A percentile compares a stretch with the other conserved stretches of the same genome.
phyloP scores from a whole-genome alignment of 2,329 filamentous ascomycete genomes.

The Talaromyces funiculosus region DNA sequence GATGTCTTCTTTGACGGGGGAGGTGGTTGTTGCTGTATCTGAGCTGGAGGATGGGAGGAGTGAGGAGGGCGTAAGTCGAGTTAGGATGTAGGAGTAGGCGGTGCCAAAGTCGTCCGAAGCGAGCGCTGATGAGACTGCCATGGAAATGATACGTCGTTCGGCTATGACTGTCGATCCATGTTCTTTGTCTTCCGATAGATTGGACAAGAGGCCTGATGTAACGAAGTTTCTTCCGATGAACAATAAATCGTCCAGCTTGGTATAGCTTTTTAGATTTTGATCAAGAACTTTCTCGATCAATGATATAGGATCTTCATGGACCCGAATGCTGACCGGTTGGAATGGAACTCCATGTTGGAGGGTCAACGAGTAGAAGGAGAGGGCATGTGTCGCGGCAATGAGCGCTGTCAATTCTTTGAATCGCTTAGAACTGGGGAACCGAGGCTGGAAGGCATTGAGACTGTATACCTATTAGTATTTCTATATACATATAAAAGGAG shows the following conservation, averaged over 20 bases:
- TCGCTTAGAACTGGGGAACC: conserved; percentile 36
- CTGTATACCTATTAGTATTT: conserved; percentile 20
- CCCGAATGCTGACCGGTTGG: conserved; percentile 61
- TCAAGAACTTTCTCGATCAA: conserved; percentile 56
- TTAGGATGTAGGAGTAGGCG: conserved; percentile 62
- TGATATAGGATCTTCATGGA: conserved; percentile 54
- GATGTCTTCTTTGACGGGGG: conserved; percentile 47
- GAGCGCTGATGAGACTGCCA: conserved; percentile 43
- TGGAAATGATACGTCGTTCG: conserved; percentile 42
- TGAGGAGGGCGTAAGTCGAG: conserved; percentile 44
- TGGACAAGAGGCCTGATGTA: conserved; percentile 35
- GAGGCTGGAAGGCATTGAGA: conserved; percentile 38
- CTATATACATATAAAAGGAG: background rate
- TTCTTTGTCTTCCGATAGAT: conserved; percentile 1
- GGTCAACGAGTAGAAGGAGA: conserved; percentile 61
- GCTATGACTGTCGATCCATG: conserved; percentile 28
- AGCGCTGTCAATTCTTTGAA: conserved; percentile 48
- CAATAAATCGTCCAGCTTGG: conserved; percentile 58
- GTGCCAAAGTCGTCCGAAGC: conserved; percentile 49
- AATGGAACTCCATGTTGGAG: conserved; percentile 61
- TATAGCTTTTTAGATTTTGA: conserved; percentile 58
- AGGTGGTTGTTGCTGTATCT: background rate
- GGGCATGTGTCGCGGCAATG: conserved; percentile 56
- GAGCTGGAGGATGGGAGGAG: conserved; percentile 22
- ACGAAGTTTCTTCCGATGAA: conserved; percentile 57